phyloP scores from a whole-genome alignment of 1,139 yeast genomes.

The Pichia sp. region DNA sequence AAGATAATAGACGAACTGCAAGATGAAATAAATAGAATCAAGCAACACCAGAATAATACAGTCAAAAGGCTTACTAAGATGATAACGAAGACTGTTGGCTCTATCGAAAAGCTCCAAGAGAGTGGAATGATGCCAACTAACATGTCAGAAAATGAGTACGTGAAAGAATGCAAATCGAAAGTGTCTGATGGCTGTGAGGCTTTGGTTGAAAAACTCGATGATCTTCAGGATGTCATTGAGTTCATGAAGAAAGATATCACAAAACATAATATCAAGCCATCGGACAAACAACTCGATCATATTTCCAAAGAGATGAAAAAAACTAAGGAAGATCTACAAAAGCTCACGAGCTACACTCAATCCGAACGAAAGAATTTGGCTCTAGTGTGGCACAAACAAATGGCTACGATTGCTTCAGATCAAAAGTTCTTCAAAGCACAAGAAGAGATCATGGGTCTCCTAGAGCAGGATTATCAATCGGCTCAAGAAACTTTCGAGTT shows the following conservation, averaged over 20 bases:
- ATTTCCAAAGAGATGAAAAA: conserved; percentile 58
- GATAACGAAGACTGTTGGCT: conserved; percentile 38
- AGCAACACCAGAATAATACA: conserved; percentile 46
- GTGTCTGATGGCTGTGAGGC: conserved; percentile 72
- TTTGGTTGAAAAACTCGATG: conserved; percentile 77
- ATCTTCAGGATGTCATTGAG: conserved; percentile 86
- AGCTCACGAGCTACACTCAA: conserved; percentile 54
- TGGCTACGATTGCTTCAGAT: conserved; percentile 86
- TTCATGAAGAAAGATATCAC: conserved; percentile 89
- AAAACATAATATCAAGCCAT: conserved; percentile 80
- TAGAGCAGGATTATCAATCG: conserved; percentile 72
- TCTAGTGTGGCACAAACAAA: conserved; percentile 85
- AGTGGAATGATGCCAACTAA: conserved; percentile 36
- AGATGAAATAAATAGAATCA: conserved; percentile 22
- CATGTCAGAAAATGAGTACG: conserved; percentile 54
- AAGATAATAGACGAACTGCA: conserved; percentile 45
- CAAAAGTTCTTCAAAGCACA: conserved; percentile 89
- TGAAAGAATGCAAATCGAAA: conserved; percentile 69
- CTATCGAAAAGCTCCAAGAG: conserved; percentile 44
- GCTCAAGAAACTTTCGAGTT: conserved; percentile 76
- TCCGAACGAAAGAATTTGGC: conserved; percentile 84
- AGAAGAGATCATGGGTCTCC: conserved; percentile 74
- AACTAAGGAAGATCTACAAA: conserved; percentile 46
- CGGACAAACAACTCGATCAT: conserved; percentile 61
- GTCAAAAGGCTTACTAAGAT: conserved; percentile 37